A percentile compares a stretch with the other conserved stretches of the same genome.
Conservation (phyloP, 306 rosid genomes). For the Lupinus albus region DNA sequence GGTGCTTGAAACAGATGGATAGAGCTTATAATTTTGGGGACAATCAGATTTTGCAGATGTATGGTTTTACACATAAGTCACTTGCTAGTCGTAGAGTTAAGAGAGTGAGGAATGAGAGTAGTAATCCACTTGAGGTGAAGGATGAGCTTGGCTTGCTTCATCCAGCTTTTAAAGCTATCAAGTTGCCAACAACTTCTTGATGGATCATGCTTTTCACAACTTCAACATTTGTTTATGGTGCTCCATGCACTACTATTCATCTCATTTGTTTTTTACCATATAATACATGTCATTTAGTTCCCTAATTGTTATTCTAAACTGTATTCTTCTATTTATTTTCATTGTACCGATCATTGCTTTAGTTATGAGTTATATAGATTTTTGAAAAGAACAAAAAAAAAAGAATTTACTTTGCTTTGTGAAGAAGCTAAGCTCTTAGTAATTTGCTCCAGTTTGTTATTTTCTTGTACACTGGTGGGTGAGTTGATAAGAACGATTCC, state of each 20-base stretch:
- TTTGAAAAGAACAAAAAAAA: slow-evolving; percentile 14
- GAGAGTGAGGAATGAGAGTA: slow-evolving; percentile 64
- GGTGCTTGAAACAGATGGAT: slow-evolving; percentile 74
- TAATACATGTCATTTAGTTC: slow-evolving; percentile 9
- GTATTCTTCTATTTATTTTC: slow-evolving; percentile 38
- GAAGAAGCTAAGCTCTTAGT: too few relatives aligned
- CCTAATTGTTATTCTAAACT: slow-evolving; percentile 39
- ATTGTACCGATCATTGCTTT: slow-evolving; percentile 19
- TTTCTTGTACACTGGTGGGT: background rate
- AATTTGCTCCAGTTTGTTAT: background rate
- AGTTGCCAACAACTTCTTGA: slow-evolving; percentile 46
- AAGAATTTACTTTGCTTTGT: background rate
- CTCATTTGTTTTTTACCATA: slow-evolving; percentile 1
- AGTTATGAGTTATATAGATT: slow-evolving; percentile 31
- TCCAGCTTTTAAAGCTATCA: slow-evolving; percentile 63
- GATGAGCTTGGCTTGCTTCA: slow-evolving; percentile 78
- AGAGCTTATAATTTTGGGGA: slow-evolving; percentile 74
- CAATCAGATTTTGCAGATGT: slow-evolving; percentile 71
- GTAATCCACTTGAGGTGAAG: slow-evolving; percentile 59
- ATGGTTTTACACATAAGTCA: slow-evolving; percentile 63
- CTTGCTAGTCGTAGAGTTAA: slow-evolving; percentile 58
- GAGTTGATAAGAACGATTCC: background rate
- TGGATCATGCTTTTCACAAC: background rate
- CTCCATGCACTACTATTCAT: background rate
- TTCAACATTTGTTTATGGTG: slow-evolving; percentile 9